Evolutionary conservation across 768 basidiomycete genomes (phyloP), one percentile per base, ranked within the genome.

Genomic region (Pulveroboletus sp.): DNA sequence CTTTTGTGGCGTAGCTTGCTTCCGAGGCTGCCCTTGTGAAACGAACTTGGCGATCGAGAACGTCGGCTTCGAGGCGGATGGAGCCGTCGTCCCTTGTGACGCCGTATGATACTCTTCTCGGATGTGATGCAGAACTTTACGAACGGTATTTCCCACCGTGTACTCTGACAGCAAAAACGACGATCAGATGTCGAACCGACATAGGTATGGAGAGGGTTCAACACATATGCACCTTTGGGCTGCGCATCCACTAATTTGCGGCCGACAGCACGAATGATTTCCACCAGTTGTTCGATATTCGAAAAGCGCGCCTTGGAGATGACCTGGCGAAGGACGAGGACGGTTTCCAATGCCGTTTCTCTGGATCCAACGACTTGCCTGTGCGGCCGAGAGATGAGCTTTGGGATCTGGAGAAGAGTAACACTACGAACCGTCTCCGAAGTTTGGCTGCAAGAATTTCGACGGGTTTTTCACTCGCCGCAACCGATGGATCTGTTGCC

Each of bases 51-150:
- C 78, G 49, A 93, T 89, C 22, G 89, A 88, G 61, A 85, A 85
- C 10, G 75, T 71, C 27, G 65, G 67, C 45, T 61, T 70, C 16
- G 71, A 64, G 22, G 73, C 63, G 24, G 72, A 61, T 2, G 70
- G 61, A 7, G 73, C 61, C 1, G 72, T 65, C 16, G 70, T 68
- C 46, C 73, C 80, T 56, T 70, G 73, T 13, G 77, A 82, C 2
- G 91, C 91, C 5, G 93, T 89, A 52, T 87, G 77, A 67, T 93
- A 94, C 63, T 99, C 96, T 68, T 99, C 96, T 43, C 93, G 81
- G 49, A 99, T 86, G 62, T 96, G 88, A 63, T 94, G 92, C 23
- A 97, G 74, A 20, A 97, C 84, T 62, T 92, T 92, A 32, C 93
- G 83, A 34, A 94, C 86, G 19, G 94, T 94, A 65, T 98, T 98